These are phyloP conservation scores for Mucor piriformis DNA, from an alignment of 371 early-diverging fungal species.

Conservation along the genomic window DNA sequence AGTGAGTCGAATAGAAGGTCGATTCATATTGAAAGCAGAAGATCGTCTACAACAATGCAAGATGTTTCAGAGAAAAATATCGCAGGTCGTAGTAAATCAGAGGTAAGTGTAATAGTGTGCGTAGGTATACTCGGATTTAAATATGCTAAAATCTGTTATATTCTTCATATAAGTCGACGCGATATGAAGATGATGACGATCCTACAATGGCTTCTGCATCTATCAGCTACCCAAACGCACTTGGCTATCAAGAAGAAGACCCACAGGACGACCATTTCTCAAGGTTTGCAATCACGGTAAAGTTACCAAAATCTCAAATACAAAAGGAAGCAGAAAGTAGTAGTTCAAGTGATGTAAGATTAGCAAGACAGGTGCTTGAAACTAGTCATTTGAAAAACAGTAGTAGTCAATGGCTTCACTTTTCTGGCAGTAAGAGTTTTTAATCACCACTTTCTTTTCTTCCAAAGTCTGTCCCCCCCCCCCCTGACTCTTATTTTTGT, in stretches of 20 bases:
- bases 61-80: neutral
- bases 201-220: neutral
- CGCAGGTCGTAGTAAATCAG: conserved; percentile 5
- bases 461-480: neutral
- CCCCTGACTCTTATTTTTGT: neutral
- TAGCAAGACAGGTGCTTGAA: conserved; percentile 28
- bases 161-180: neutral
- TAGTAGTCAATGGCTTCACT: conserved; percentile 37
- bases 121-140: no score
- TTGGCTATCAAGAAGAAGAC: neutral
- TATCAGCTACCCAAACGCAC: neutral
- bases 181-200: neutral
- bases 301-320: conserved; percentile 5
- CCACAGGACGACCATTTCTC: neutral
- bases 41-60: conserved; percentile 15
- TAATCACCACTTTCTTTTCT: neutral
- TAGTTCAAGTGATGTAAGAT: conserved; percentile 20
- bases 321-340: neutral
- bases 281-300: conserved; percentile 5
- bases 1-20: neutral
- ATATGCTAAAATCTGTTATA: no score
- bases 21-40: conserved; percentile 1
- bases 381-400: conserved; percentile 30
- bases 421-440: conserved; percentile 29
- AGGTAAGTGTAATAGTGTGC: conserved; percentile 1